These are phyloP conservation scores for Leptographium galeiforme DNA, from an alignment of 2,329 filamentous ascomycete species.

Conservation along the genomic window DNA sequence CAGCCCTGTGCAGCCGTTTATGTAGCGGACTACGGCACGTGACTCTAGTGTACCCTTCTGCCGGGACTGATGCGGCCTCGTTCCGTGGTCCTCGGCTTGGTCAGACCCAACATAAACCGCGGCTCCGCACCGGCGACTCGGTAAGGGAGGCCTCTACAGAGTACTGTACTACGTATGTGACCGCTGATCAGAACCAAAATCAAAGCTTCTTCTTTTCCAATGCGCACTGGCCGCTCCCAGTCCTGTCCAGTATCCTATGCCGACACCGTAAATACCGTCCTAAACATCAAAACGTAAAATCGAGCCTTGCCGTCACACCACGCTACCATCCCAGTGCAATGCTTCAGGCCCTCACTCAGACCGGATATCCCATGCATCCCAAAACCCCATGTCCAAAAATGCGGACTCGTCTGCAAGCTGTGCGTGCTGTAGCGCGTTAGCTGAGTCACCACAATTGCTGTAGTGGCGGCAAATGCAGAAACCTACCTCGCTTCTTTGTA, in stretches of 20 bases:
- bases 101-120: too few species aligned
- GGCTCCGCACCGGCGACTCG: too few species aligned
- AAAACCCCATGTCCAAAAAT: neutral
- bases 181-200: too few species aligned
- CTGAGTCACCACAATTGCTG: neutral
- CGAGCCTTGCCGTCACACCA: neutral
- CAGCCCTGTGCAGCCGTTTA: too few species aligned
- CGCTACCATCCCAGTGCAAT: neutral
- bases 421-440: neutral
- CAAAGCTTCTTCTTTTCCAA: too few species aligned
- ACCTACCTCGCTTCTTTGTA: neutral
- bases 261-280: neutral
- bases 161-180: too few species aligned
- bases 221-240: neutral
- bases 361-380: neutral
- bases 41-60: too few species aligned
- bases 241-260: neutral
- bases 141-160: too few species aligned
- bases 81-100: too few species aligned
- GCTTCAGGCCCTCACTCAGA: neutral
- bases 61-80: too few species aligned
- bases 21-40: too few species aligned
- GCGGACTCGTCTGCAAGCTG: neutral
- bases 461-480: neutral
- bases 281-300: neutral